phyloP scores from a whole-genome alignment of 1,284 basidiomycete genomes.

The Malassezia brasiliensis region DNA sequence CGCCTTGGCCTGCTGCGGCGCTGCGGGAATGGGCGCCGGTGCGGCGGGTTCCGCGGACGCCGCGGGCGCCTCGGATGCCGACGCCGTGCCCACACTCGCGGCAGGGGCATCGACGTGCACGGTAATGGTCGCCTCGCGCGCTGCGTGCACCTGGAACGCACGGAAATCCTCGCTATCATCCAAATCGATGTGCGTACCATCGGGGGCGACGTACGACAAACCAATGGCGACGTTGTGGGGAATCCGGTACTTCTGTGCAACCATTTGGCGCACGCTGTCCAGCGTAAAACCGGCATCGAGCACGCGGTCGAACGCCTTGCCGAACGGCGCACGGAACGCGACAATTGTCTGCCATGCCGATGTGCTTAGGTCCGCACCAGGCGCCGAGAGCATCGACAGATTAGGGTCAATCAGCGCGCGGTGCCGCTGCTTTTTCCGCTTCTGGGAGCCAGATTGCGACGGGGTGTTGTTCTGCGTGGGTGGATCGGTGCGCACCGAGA shows the following conservation, averaged over 20 bases:
- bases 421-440: neutral
- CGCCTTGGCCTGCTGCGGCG: neutral
- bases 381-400: neutral
- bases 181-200: constrained; percentile 25
- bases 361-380: neutral
- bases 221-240: constrained; percentile 14
- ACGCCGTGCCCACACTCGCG: neutral
- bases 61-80: neutral
- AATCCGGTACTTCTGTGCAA: constrained; percentile 20
- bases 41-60: neutral
- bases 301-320: constrained; percentile 15
- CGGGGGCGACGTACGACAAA: constrained; percentile 27
- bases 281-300: constrained; percentile 11
- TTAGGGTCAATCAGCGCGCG: neutral
- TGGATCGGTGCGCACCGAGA: neutral
- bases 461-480: no score
- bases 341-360: constrained; percentile 15
- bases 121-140: constrained; percentile 19
- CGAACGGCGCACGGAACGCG: constrained; percentile 13
- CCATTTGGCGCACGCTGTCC: constrained; percentile 2
- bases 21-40: neutral
- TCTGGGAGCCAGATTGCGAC: neutral
- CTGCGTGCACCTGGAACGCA: constrained; percentile 26
- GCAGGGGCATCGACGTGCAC: constrained; percentile 16
- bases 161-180: constrained; percentile 29